phyloP scores from a whole-genome alignment of 2,329 filamentous ascomycete genomes.

The Bretziella fagacearum region DNA sequence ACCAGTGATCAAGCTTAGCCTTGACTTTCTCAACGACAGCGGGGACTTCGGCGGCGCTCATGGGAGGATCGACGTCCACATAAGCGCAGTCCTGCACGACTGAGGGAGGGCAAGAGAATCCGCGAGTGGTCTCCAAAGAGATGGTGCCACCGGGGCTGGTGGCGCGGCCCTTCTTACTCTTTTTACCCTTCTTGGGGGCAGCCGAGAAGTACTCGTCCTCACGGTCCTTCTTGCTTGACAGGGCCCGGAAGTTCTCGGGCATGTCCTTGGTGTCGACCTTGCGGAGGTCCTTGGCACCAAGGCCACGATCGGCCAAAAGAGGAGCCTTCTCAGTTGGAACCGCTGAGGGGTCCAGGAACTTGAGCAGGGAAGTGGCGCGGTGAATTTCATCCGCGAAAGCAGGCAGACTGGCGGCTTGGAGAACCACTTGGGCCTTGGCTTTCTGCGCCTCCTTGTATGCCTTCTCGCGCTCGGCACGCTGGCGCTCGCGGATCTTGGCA shows the following conservation, averaged over 20 bases:
- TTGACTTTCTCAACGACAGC: constrained; percentile 73
- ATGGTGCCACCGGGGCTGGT: constrained; percentile 26
- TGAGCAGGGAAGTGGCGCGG: constrained; percentile 70
- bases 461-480: constrained; percentile 63
- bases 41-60: constrained; percentile 69
- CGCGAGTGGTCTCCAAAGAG: constrained; percentile 31
- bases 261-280: constrained; percentile 67
- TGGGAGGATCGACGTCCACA: constrained; percentile 74
- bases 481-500: constrained; percentile 57
- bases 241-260: constrained; percentile 60
- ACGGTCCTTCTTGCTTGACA: constrained; percentile 72
- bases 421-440: constrained; percentile 57
- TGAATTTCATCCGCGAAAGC: constrained; percentile 90
- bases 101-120: constrained; percentile 73
- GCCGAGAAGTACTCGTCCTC: constrained; percentile 75
- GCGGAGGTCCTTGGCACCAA: constrained; percentile 62
- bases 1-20: constrained; percentile 82
- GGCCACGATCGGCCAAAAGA: constrained; percentile 49
- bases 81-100: constrained; percentile 80
- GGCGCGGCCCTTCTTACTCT: constrained; percentile 47
- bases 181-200: constrained; percentile 78
- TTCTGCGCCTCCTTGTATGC: constrained; percentile 56
- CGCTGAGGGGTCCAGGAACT: constrained; percentile 71
- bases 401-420: constrained; percentile 66
- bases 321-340: constrained; percentile 47